Base-by-base conservation (phyloP, 1,139 yeast genomes). In the Candida pseudoviswanathii region DNA sequence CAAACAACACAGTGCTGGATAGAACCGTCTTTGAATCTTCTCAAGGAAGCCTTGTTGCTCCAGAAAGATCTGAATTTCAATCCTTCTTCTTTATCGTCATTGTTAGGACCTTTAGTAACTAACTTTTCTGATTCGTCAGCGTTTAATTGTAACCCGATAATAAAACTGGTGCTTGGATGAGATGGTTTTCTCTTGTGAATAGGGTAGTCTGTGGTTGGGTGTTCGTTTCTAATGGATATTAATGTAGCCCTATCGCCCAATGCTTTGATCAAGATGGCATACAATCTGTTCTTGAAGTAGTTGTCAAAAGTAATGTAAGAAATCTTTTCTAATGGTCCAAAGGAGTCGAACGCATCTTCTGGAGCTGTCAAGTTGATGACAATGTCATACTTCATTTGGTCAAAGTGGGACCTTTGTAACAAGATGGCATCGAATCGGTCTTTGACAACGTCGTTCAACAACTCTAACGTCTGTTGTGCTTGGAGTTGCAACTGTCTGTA, bases 1-100 rank as follows among this genome's bases (percentile, higher is more conserved):
- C 98, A 94, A 32, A 90, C 86, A 48, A 94, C 96, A 66, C 96
- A 87, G 67, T 94, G 95, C 54, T 83, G 85, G 54, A 95, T 90
- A 3, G 86, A 75, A 31, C 98, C 98, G 66, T 92, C 96, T 63
- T 85, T 86, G 70, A 92, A 95, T 64, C 96, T 81, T 72, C 99
- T 83, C 52, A 94, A 75, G 11, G 96, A 90, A 0, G 96, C 85
- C 58, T 82, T 85, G 10, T 80, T 64, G 3, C 98, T 98, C 99
- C 99, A 95, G 63, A 94, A 92, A 4, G 82, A 73, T 58, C 89
- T 81, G 71, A 95, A 94, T 49, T 78, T 76, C 6, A 73, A 64
- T 5, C 86, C 84, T 31, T 78, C 84, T 43, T 81, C 84, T 30
- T 74, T 76, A 41, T 78, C 82, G 45, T 81, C 82, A 45, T 82